Base-by-base conservation (phyloP, 306 rosid species). In the Bauhinia variegata region DNA sequence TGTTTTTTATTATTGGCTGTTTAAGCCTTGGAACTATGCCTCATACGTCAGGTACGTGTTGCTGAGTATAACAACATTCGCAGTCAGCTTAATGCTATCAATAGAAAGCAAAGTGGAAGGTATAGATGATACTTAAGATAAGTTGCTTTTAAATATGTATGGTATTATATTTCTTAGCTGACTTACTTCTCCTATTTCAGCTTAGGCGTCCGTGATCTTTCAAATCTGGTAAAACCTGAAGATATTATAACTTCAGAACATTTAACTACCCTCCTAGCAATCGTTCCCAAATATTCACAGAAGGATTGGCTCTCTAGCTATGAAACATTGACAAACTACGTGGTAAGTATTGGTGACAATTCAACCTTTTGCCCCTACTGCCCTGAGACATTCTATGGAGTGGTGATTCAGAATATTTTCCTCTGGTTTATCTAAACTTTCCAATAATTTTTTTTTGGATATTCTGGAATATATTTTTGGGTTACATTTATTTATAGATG, bases 91-190 rank as follows among this genome's bases (percentile, higher is more conserved):
- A 91, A 88, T 76, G 88, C 96, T 71, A 86, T 88, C 80, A 91
- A 88, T 64, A 75, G 91, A 67, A 91, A 91, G 91, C 97, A 91
- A 82, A 85, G 87, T 69, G 97, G 97, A 80, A 91, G 95, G 97
- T 91, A 51, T 41, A 31, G 49, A 33, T 52, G 2, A 13, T 73
- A 48, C 14, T 48, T 18, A 15, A 17, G 53, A n/a, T 15, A 49
- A 32, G 11, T 60, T 11, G 4, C 64, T 56, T 59, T 47, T 17
- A 43, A 69, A 54, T 19, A 52, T 28, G 54, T 13, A 5, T 33
- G 65, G 37, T 53, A 30, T 74, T 54, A n/a, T 58, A 49, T 46
- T 47, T 65, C 61, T 67, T 50, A 13, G 17, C 68, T 79, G 61
- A 70, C 66, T 18, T 58, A 62, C 58, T 64, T 74, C 13, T 54